These are phyloP conservation scores for Endocalyx cinctus DNA, from an alignment of 2,329 filamentous ascomycete genomes.

Conservation along the genomic window DNA sequence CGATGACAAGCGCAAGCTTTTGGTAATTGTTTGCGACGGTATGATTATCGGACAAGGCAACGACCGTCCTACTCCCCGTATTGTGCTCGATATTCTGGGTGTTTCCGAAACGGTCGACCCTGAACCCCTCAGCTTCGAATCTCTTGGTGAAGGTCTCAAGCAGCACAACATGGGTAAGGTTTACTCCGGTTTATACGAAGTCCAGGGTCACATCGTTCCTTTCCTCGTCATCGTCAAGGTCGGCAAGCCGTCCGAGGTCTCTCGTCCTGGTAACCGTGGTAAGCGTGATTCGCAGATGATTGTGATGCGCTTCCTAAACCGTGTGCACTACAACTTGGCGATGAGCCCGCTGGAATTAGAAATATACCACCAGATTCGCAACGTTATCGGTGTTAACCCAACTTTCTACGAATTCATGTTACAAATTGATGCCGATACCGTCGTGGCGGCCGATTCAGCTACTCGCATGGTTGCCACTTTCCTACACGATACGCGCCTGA, in stretches of 20 bases:
- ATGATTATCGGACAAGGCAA: slow-evolving; percentile 99
- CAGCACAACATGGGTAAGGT: slow-evolving; percentile 99
- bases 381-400: slow-evolving; percentile 97
- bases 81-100: slow-evolving; percentile 93
- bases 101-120: slow-evolving; percentile 92
- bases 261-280: slow-evolving; percentile 92
- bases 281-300: slow-evolving; percentile 99
- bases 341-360: slow-evolving; percentile 97
- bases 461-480: slow-evolving; percentile 91
- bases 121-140: slow-evolving; percentile 93
- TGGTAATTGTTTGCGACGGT: slow-evolving; percentile 90
- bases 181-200: slow-evolving; percentile 96
- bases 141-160: slow-evolving; percentile 89
- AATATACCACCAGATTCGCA: slow-evolving; percentile 97
- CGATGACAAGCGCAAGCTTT: slow-evolving; percentile 94
- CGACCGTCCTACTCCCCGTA: slow-evolving; percentile 89
- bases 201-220: slow-evolving; percentile 95
- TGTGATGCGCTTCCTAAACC: slow-evolving; percentile 97
- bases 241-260: slow-evolving; percentile 94
- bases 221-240: slow-evolving; percentile 97
- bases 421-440: slow-evolving; percentile 95
- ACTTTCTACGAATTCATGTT: slow-evolving; percentile 97
- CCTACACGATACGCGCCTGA: slow-evolving; percentile 86
- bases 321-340: slow-evolving; percentile 92
- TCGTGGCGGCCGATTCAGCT: slow-evolving; percentile 83